Evolutionary conservation across 129 eudicot genomes (phyloP), one percentile per base, ranked within the genome.

Genomic region (Flaveria ramosissima): DNA sequence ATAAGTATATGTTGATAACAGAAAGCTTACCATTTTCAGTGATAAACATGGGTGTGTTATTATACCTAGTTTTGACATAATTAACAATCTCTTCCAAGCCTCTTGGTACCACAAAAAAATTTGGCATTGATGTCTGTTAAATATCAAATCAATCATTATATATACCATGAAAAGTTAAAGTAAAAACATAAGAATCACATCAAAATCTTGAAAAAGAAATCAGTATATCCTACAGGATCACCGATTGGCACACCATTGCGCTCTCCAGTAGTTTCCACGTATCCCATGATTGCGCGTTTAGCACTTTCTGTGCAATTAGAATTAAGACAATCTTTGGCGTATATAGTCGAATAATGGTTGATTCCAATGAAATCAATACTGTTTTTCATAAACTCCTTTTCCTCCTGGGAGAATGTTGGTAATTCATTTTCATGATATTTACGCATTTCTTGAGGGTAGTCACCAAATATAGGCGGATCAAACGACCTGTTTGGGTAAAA

Each of bases 391-490:
- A 74, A 78, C 7, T 16, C 45, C n/a, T 13, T 83, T 80, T 94
- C 98, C 72, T 87, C 96, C 1, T 20, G n/a, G 8, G 90, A 71
- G 82, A 94, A 94, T 21, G 15, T 74, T 17, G 97, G 98, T 56
- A 94, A 68, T 56, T 94, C 73, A 16, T 68, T 79, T 72, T 93
- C 90, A n/a, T 43, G 92, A 53, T 73, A 71, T 12, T 74, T 79
- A 19, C 77, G 84, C 92, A 94, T 89, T 83, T 89, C 90, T 62
- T 84, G 82, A 71, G 98, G 98, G 78, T 91, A 94, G 60, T 91
- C 93, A 11, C 98, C 97, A 61, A 87, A 84, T 69, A 94, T 79
- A n/a, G 91, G 79, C 6, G 98, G 97, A 85, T 93, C 97, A 71
- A 85, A 79, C 7, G 79, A 68, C 98, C 98, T 23, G 26, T 23